phyloP scores from a whole-genome alignment of 164 flowering plant genomes.

The Liquidambar formosana region DNA sequence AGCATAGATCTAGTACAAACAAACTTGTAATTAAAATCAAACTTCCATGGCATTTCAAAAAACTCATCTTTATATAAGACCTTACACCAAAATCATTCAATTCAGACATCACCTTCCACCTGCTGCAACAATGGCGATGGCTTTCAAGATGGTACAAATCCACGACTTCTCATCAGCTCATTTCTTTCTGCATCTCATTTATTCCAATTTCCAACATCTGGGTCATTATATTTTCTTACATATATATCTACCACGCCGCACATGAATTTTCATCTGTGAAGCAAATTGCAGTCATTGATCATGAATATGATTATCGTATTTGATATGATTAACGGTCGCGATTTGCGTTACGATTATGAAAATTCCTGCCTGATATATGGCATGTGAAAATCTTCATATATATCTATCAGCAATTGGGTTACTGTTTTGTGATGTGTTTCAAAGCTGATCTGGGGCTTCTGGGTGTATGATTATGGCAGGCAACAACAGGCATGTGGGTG shows the following conservation, averaged over 20 bases:
- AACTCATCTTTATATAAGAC: constrained; percentile 31
- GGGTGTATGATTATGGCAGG: constrained; percentile 34
- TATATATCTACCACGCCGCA: too few relatives aligned
- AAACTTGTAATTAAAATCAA: constrained; percentile 25
- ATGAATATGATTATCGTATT: too few relatives aligned
- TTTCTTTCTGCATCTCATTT: too few relatives aligned
- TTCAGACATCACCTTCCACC: not conserved
- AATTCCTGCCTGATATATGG: too few relatives aligned
- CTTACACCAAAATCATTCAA: not conserved
- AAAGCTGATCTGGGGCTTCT: not conserved
- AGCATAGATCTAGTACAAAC: constrained; percentile 3
- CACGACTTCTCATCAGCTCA: not conserved
- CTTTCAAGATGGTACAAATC: constrained; percentile 82
- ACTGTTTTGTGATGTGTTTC: not conserved
- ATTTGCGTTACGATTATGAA: too few relatives aligned
- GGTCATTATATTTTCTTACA: too few relatives aligned
- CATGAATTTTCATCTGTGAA: too few relatives aligned
- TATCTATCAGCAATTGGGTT: not conserved
- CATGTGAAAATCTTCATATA: too few relatives aligned
- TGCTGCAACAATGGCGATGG: constrained; percentile 75
- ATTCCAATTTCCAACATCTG: too few relatives aligned
- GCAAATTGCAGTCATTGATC: too few relatives aligned
- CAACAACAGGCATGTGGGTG: constrained; percentile 88
- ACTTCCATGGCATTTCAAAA: constrained; percentile 27
- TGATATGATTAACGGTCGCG: too few relatives aligned